These are phyloP conservation scores for Rhodotorula kratochvilovae DNA, from an alignment of 768 basidiomycete genomes.

Conservation along the genomic window DNA sequence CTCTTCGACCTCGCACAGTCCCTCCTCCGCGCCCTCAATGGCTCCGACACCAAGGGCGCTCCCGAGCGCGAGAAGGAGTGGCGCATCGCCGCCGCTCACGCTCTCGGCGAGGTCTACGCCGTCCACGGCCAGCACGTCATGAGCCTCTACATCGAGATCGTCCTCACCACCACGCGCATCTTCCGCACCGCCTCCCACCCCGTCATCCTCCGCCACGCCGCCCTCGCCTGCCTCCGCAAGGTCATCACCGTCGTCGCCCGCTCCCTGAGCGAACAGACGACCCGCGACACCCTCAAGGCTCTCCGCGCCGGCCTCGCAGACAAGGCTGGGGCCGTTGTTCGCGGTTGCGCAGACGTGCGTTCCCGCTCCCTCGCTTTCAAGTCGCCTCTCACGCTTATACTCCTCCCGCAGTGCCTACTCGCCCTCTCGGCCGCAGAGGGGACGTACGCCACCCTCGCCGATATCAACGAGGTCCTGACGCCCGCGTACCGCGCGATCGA, in stretches of 20 bases:
- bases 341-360: conserved; percentile 71
- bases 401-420: conserved; percentile 3
- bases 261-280: conserved; percentile 70
- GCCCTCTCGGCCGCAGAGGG: conserved; percentile 53
- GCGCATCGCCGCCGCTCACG: conserved; percentile 53
- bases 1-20: conserved; percentile 80
- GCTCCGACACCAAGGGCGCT: conserved; percentile 62
- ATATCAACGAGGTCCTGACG: conserved; percentile 70
- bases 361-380: not conserved
- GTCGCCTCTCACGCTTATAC: no score
- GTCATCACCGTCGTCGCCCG: conserved; percentile 72
- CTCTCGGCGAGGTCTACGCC: conserved; percentile 77
- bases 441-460: conserved; percentile 56
- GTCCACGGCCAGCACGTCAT: conserved; percentile 85
- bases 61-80: conserved; percentile 56
- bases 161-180: conserved; percentile 61
- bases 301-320: conserved; percentile 70
- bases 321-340: conserved; percentile 77
- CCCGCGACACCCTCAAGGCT: conserved; percentile 79
- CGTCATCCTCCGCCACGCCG: conserved; percentile 74
- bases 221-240: conserved; percentile 71
- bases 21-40: conserved; percentile 60
- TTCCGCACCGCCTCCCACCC: conserved; percentile 71
- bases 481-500: conserved; percentile 72
- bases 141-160: conserved; percentile 88